Evolutionary conservation across 768 basidiomycete genomes (phyloP).

Genomic region (Amanita pallidorosea): DNA sequence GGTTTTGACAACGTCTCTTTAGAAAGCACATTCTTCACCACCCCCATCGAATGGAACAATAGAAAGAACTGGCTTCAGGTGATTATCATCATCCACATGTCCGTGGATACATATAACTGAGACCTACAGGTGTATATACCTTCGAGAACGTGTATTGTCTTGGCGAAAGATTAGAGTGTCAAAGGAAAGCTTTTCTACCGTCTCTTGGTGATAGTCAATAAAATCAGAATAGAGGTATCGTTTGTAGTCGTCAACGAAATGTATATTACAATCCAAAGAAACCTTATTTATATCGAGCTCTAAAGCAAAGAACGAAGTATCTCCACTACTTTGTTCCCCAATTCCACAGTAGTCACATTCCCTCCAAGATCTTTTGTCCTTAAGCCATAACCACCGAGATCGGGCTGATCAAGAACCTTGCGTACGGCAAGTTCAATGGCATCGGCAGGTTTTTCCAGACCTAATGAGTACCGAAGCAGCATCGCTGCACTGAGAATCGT

Average conservation of each 20-base stretch:
- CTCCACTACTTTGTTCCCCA: slow-evolving; percentile 79
- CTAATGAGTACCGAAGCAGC: slow-evolving; percentile 91
- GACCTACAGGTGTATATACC: slow-evolving; percentile 56
- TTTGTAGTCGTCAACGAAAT: neutral
- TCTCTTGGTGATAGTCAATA: neutral
- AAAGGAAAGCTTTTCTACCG: neutral
- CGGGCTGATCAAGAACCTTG: slow-evolving; percentile 69
- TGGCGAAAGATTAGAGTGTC: slow-evolving; percentile 29
- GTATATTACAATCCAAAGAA: neutral
- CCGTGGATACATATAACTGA: slow-evolving; percentile 2
- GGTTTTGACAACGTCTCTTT: slow-evolving; percentile 76
- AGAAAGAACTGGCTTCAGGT: slow-evolving; percentile 88
- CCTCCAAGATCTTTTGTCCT: slow-evolving; percentile 89
- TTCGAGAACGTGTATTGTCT: slow-evolving; percentile 52
- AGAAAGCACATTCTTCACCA: slow-evolving; percentile 64
- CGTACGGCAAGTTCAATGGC: slow-evolving; percentile 87
- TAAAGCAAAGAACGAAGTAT: slow-evolving; percentile 48
- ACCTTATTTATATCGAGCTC: neutral
- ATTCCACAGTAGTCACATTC: slow-evolving; percentile 55
- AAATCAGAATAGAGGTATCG: neutral
- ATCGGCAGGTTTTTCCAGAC: slow-evolving; percentile 72
- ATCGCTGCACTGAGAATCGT: slow-evolving; percentile 92
- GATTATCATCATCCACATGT: neutral
- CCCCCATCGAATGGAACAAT: slow-evolving; percentile 84
- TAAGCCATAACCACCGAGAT: slow-evolving; percentile 62